Conservation (phyloP, 2,329 filamentous ascomycete species). For the Colletotrichum destructivum region DNA sequence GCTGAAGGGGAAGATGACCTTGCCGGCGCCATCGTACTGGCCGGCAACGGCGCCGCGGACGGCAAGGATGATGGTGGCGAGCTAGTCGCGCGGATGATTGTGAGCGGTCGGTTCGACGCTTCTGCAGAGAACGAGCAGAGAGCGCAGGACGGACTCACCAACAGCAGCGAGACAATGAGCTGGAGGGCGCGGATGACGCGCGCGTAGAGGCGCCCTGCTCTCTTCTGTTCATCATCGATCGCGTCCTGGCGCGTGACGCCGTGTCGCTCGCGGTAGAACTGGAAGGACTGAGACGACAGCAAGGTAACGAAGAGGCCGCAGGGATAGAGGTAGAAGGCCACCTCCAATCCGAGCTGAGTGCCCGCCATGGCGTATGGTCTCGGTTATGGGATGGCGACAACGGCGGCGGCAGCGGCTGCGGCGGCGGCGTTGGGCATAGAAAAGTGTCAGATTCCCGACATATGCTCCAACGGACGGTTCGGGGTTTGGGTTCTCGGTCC, state of each 20-base stretch:
- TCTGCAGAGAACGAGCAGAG: too few species aligned
- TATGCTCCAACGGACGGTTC: conserved; percentile 8
- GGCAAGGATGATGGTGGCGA: conserved; percentile 53
- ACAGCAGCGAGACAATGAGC: conserved; percentile 49
- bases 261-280: conserved; percentile 54
- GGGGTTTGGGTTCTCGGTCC: not conserved
- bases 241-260: conserved; percentile 47
- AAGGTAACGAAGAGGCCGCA: conserved; percentile 55
- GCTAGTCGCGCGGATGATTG: conserved; percentile 6
- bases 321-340: conserved; percentile 60
- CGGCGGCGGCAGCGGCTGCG: too few species aligned
- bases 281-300: conserved; percentile 53
- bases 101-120: not conserved
- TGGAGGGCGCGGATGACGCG: conserved; percentile 56
- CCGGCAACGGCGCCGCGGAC: conserved; percentile 51
- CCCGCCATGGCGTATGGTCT: conserved; percentile 50
- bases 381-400: too few species aligned
- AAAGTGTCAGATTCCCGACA: not conserved
- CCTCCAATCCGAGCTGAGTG: conserved; percentile 53
- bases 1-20: conserved; percentile 55
- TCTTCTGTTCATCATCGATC: conserved; percentile 48
- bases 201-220: conserved; percentile 49
- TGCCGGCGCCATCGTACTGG: conserved; percentile 46
- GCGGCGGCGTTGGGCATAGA: too few species aligned
- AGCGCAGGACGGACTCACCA: conserved; percentile 39